Evolutionary conservation across 2,329 filamentous ascomycete genomes (phyloP), one percentile per base, ranked within the genome.

Genomic region (Curvularia sp.): DNA sequence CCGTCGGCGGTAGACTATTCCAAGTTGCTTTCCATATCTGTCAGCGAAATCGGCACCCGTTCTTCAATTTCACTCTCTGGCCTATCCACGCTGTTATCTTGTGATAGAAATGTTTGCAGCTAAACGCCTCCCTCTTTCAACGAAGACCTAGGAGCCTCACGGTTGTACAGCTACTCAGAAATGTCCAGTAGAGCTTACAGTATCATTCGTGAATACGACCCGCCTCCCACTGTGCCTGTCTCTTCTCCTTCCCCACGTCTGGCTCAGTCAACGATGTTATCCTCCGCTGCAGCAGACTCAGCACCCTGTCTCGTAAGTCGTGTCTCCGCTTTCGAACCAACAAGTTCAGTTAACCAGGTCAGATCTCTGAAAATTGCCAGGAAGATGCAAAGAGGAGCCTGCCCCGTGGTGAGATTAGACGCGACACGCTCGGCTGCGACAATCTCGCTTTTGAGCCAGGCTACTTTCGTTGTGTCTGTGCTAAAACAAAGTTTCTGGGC

Each of bases 381-480:
- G 6, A 30, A 18, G 23, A 25, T 32, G 34, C 34, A 21, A 15
- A 27, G 18, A 25, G 10, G 13, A 27, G 49, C 5, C n/a, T 27
- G 15, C 15, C 25, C 5, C 21, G 21, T 12, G 39, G 41, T 3
- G 13, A 15, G 2, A 15, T 10, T 13, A 8, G 13, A n/a, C 25
- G 38, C 5, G 46, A 36, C 15, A 21, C 19, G 10, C 55, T 61
- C 5, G 7, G 49, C 18, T 61, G 59, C 23, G 15, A 47, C 1
- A 13, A n/a, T 9, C n/a, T 19, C 12, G 18, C 52, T 15, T 48
- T 49, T 19, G 13, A n/a, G 3, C 12, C 21, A 21, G 3, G n/a
- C 5, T 57, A 57, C 36, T 57, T 57, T 27, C 10, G 41, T 13
- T 66, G 63, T 30, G 25, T 55, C 2, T 61, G 58, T 48, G 19